Evolutionary conservation across 495 filamentous ascomycete species (phyloP).

Genomic region (Aspergillus asperescens): DNA sequence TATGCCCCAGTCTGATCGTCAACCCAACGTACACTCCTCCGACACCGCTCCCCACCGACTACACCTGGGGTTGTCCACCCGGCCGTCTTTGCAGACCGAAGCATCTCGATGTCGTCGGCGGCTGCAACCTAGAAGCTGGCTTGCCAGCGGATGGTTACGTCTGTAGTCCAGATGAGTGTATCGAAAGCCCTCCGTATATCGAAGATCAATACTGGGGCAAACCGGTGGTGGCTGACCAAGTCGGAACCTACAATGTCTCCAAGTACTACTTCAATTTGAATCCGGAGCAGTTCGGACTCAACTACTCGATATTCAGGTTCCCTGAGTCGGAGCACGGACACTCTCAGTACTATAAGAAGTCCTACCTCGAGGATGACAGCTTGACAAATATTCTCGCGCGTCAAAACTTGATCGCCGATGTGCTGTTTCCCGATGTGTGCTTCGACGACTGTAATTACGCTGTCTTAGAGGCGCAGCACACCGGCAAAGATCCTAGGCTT

Average conservation of each 20-base stretch:
- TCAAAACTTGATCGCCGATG: slow-evolving; percentile 27
- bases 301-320: slow-evolving; percentile 52
- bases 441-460: slow-evolving; percentile 51
- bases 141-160: slow-evolving; percentile 48
- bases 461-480: slow-evolving; percentile 37
- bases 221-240: slow-evolving; percentile 25
- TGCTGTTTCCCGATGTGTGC: slow-evolving; percentile 28
- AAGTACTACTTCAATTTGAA: slow-evolving; percentile 60
- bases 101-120: slow-evolving; percentile 23
- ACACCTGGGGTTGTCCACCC: slow-evolving; percentile 53
- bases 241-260: slow-evolving; percentile 46
- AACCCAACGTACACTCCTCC: slow-evolving; percentile 34
- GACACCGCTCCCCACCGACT: slow-evolving; percentile 33
- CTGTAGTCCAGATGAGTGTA: slow-evolving; percentile 53
- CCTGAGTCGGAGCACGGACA: background rate
- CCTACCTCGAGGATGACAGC: background rate
- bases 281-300: slow-evolving; percentile 57
- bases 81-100: slow-evolving; percentile 52
- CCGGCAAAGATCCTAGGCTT: slow-evolving; percentile 43
- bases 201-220: slow-evolving; percentile 35
- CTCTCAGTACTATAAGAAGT: slow-evolving; percentile 1
- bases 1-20: slow-evolving; percentile 27
- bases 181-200: slow-evolving; percentile 33
- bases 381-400: background rate
- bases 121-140: slow-evolving; percentile 51